A percentile compares a stretch with the other conserved stretches of the same genome.
These are phyloP conservation scores for Trichoderma atrobrunneum DNA, from an alignment of 2,329 filamentous ascomycete species.

Conservation along the genomic window DNA sequence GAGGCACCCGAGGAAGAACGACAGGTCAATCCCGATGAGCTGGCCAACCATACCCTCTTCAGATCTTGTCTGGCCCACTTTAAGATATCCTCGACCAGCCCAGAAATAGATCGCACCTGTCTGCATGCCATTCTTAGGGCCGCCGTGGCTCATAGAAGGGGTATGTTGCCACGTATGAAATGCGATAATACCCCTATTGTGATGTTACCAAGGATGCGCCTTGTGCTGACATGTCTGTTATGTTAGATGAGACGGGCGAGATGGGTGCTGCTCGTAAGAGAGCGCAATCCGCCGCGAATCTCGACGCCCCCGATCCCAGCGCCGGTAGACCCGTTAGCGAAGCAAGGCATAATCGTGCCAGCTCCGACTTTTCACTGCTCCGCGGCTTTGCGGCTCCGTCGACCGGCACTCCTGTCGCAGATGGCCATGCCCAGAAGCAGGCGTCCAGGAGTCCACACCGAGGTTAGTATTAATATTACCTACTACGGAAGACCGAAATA, in stretches of 20 bases:
- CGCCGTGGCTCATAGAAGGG: slow-evolving; percentile 64
- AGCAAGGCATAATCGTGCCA: slow-evolving; percentile 67
- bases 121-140: slow-evolving; percentile 72
- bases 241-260: slow-evolving; percentile 42
- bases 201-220: not conserved
- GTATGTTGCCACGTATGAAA: slow-evolving; percentile 47
- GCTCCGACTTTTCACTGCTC: slow-evolving; percentile 65
- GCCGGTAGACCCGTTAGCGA: slow-evolving; percentile 55
- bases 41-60: slow-evolving; percentile 61
- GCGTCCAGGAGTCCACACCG: slow-evolving; percentile 34
- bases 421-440: slow-evolving; percentile 30
- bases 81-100: slow-evolving; percentile 66
- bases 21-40: slow-evolving; percentile 65
- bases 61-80: slow-evolving; percentile 69
- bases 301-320: slow-evolving; percentile 53
- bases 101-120: slow-evolving; percentile 71
- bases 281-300: slow-evolving; percentile 60
- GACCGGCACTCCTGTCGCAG: slow-evolving; percentile 45
- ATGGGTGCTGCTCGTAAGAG: slow-evolving; percentile 46
- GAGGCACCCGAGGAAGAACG: slow-evolving; percentile 70
- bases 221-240: not conserved
- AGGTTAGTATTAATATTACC: slow-evolving; percentile 24
- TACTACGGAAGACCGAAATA: not conserved
- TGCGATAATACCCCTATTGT: not conserved
- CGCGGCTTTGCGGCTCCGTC: slow-evolving; percentile 52